Evolutionary conservation across 2,329 filamentous ascomycete genomes (phyloP).

Genomic region (Hypoxylon sp.): DNA sequence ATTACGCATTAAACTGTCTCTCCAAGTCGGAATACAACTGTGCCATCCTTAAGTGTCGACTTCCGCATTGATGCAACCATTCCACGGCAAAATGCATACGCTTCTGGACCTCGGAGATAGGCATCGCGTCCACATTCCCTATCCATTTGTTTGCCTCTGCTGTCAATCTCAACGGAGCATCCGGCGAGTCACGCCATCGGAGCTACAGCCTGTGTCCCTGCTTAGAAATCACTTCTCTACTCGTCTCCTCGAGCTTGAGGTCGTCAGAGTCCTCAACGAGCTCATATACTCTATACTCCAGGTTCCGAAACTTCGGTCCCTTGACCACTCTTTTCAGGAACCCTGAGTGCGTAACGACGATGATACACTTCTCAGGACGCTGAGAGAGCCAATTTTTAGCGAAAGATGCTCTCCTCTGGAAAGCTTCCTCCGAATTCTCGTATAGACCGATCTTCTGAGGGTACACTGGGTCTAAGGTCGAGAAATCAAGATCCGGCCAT

Average conservation of each 20-base stretch:
- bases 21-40: conserved; percentile 9
- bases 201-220: not conserved
- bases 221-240: conserved; percentile 15
- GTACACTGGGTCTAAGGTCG: conserved; percentile 49
- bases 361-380: conserved; percentile 48
- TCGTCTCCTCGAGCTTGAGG: conserved; percentile 39
- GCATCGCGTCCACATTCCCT: not conserved
- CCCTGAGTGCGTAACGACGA: conserved; percentile 52
- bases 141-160: conserved; percentile 1
- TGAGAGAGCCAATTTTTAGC: conserved; percentile 50
- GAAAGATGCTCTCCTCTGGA: conserved; percentile 45
- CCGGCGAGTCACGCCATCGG: not conserved
- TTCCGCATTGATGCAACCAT: conserved; percentile 5
- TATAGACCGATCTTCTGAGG: conserved; percentile 52
- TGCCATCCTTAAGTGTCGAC: conserved; percentile 2
- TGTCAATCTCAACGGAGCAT: not conserved
- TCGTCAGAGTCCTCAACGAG: conserved; percentile 37
- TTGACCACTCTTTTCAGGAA: conserved; percentile 48
- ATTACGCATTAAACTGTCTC: conserved; percentile 6
- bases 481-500: conserved; percentile 52
- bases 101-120: not conserved
- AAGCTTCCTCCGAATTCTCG: conserved; percentile 47
- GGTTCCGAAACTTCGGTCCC: conserved; percentile 48
- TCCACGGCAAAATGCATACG: conserved; percentile 6
- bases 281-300: conserved; percentile 49